phyloP scores from a whole-genome alignment of 495 filamentous ascomycete species.

The Talaromyces wortmannii region DNA sequence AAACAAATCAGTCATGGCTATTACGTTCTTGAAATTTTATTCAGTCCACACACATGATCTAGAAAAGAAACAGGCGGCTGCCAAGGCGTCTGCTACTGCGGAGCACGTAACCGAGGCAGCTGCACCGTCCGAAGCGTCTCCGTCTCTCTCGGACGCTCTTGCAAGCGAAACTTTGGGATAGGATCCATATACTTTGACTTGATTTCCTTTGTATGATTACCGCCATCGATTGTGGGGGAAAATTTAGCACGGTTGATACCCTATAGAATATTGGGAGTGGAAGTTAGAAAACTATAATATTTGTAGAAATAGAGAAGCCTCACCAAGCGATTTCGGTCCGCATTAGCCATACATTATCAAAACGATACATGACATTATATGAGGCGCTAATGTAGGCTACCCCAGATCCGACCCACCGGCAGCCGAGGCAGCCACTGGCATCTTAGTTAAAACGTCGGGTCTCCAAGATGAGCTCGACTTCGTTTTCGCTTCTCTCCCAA shows the following conservation, averaged over 20 bases:
- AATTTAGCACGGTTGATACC: not conserved
- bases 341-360: too few species aligned
- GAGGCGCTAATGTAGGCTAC: not conserved
- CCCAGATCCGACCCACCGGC: not conserved
- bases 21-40: constrained; percentile 37
- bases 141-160: constrained; percentile 15
- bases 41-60: constrained; percentile 24
- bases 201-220: not conserved
- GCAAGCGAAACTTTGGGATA: constrained; percentile 34
- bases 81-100: constrained; percentile 15
- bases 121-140: constrained; percentile 4
- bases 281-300: too few species aligned
- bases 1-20: constrained; percentile 32
- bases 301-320: too few species aligned
- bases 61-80: constrained; percentile 15
- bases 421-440: not conserved
- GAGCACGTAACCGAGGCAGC: constrained; percentile 19
- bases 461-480: too few species aligned
- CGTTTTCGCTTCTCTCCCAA: too few species aligned
- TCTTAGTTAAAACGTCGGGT: too few species aligned
- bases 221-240: too few species aligned
- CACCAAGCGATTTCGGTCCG: too few species aligned
- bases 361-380: not conserved
- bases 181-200: not conserved
- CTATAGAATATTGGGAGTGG: not conserved